phyloP scores from a whole-genome alignment of 257 asterid species.

The Apocynum venetum region DNA sequence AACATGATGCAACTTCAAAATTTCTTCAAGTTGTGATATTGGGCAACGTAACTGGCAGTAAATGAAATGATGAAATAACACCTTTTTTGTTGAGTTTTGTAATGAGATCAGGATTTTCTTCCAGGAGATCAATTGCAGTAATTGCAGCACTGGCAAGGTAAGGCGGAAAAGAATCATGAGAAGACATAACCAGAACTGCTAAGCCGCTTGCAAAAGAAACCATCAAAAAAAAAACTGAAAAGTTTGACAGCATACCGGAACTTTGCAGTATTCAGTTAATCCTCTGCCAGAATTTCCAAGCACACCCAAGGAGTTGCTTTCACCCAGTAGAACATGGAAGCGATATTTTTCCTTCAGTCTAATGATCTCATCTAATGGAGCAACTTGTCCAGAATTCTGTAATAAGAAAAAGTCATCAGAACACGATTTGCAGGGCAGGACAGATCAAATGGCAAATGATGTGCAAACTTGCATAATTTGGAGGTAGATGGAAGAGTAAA shows the following conservation, averaged over 20 bases:
- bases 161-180: conserved; percentile 95
- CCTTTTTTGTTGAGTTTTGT: conserved; percentile 63
- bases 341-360: conserved; percentile 77
- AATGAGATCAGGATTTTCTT: conserved; percentile 65
- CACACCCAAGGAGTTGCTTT: conserved; percentile 89
- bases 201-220: conserved; percentile 63
- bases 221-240: conserved; percentile 18
- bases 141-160: conserved; percentile 92
- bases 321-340: conserved; percentile 84
- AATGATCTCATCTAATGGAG: conserved; percentile 85
- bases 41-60: too few relatives aligned
- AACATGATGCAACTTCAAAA: neutral
- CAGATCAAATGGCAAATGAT: neutral
- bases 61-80: neutral
- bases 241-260: conserved; percentile 53
- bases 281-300: conserved; percentile 95
- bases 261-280: conserved; percentile 66
- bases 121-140: conserved; percentile 73
- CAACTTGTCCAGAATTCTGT: conserved; percentile 91
- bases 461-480: neutral
- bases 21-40: neutral
- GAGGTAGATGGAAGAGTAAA: neutral
- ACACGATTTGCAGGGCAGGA: too few relatives aligned
- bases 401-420: conserved; percentile 14
- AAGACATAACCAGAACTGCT: conserved; percentile 90